Base-by-base conservation (phyloP, 202 grass and related monocot genomes). In the Eragrostis tef region DNA sequence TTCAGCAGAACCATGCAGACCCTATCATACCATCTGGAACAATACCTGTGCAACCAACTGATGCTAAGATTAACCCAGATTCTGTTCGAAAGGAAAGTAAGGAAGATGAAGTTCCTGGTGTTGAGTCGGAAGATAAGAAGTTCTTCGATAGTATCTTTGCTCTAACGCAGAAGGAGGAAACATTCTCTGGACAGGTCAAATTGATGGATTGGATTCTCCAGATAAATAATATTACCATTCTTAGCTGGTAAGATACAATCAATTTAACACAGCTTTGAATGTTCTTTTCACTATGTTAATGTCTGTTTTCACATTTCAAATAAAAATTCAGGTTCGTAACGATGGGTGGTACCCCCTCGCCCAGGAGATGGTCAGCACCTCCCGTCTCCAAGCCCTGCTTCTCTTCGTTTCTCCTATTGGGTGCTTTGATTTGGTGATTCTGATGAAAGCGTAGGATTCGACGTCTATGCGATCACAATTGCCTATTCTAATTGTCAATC, bases 131-230 rank as follows among this genome's bases (percentile, higher is more conserved):
- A 88, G 96, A 99, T 88, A 99, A 93, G 73, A 91, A 90, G 20
- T 91, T 99, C 41, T 70, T 99, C 70, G 90, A 95, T 74, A 89
- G 90, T 73, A 86, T 99, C 24, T 86, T 99, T 66, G 89, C 73
- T 56, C 81, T 95, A 70, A 95, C 95, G 96, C 87, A 67, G 14
- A 95, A 93, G 80, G 96, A 99, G 73, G 82, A 84, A 51, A 91
- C 85, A 17, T 99, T 99, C 75, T 86, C 90, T 67, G 92, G 88
- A 49, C 96, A 99, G 85, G 90, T 95, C 71, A 90, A 93, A 77
- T 81, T 99, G 68, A 93, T 99, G 90, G 82, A 99, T 80, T 99
- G 88, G 77, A 81, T 95, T 87, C 92, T 99, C 53, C 84, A 87
- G 56, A 90, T 95, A 83, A 89, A 99, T 76, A 91, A 95, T 83